Evolutionary conservation across 768 basidiomycete species (phyloP), one percentile per base, ranked within the genome.

Genomic region (Podaxis sp.): DNA sequence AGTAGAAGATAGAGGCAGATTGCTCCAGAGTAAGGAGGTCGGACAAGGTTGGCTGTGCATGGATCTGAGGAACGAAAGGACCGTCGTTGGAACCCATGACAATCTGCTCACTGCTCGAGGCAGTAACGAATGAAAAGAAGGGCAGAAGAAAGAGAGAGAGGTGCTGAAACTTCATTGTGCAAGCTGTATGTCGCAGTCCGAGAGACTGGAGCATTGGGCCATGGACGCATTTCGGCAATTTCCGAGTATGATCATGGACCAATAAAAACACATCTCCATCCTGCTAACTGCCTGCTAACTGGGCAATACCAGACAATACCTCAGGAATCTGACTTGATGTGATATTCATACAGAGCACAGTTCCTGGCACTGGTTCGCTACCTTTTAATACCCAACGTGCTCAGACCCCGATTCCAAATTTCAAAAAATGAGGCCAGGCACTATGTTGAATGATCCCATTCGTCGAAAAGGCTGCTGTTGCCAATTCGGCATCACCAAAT

Each of bases 1-100:
- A 86, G 71, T 87, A 93, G 79, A 92, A 95, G 57, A 95, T 94
- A 44, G 91, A 93, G 8, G 85, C 83, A 0, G 85, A 83, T 1
- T 84, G 68, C 67, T 93, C 87, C 69, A 95, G 86, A 11, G 92
- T 93, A 67, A 95, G 82, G 46, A 92, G 75, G 75, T 94, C 93
- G 4, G 88, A 81, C 38, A 95, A 76, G 1, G 84, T 84, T 13
- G 90, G 90, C 64, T 79, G 73, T 30, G 70, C 58, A 24, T 76
- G 76, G 2, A 75, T 82, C 33, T 76, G 68, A 0, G 86, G 83
- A 24, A 68, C 61, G 54, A 72, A 75, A 7, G 52, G 30, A 1
- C 55, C 49, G 11, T 65, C 63, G 4, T 57, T 24, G 44, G 66
- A 46, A 0, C 52, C 49, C 70, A 81, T 75, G 17, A 72, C 59